A percentile compares a stretch with the other conserved stretches of the same genome.
Evolutionary conservation across 108 stramenopile genomes (phyloP).

Genomic region (Cyclotella atomus): DNA sequence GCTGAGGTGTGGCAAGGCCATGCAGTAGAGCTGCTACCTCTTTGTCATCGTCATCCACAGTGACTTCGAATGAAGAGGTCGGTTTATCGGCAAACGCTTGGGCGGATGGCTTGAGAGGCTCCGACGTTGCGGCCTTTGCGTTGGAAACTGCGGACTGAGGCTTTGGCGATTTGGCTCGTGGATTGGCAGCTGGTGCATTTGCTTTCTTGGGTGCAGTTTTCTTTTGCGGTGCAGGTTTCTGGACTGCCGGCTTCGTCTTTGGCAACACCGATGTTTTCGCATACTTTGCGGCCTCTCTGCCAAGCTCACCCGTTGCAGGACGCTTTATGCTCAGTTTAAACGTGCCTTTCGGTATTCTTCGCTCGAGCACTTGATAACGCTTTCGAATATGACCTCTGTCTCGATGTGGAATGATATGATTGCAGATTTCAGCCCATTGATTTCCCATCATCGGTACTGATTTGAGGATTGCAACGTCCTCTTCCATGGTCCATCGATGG

Average conservation of each 20-base stretch:
- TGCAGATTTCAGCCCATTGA: conserved; percentile 84
- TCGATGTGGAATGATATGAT: conserved; percentile 79
- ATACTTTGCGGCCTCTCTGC: neutral
- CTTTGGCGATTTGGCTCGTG: neutral
- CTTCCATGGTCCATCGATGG: conserved; percentile 88
- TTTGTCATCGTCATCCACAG: conserved; percentile 6
- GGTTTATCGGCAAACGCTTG: neutral
- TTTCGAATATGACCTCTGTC: conserved; percentile 86
- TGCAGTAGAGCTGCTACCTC: conserved; percentile 14
- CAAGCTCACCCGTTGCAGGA: neutral
- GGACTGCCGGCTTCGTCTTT: neutral
- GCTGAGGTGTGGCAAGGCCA: conserved; percentile 11
- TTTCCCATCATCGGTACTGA: conserved; percentile 82
- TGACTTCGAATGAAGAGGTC: neutral
- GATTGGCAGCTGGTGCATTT: neutral
- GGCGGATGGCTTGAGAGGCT: neutral
- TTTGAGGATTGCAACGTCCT: conserved; percentile 79
- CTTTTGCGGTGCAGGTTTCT: conserved; percentile 8
- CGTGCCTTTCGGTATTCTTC: conserved; percentile 65
- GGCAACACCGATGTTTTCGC: neutral
- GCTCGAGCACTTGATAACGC: conserved; percentile 84
- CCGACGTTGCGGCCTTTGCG: neutral
- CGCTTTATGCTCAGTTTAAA: conserved; percentile 40
- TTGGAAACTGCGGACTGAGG: neutral
- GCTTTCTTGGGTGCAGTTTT: conserved; percentile 16